Evolutionary conservation across 768 basidiomycete genomes (phyloP), one percentile per base, ranked within the genome.

Genomic region (Suillus brevipes): DNA sequence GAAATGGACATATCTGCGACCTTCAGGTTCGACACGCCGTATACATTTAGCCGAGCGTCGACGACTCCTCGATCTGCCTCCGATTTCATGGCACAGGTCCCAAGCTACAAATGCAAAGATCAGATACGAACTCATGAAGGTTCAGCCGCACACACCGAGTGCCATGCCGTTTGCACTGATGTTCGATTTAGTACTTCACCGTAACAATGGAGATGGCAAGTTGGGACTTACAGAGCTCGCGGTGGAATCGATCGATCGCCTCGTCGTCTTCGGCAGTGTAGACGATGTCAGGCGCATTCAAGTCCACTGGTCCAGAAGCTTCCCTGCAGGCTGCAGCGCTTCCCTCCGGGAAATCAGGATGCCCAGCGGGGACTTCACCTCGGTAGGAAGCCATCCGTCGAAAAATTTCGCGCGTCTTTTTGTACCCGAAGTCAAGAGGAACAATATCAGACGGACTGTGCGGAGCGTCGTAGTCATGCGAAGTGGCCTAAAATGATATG

Each of bases 71-170:
- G 83, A 47, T 80, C 63, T 20, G 84, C 79, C 23, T 82, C 80
- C 4, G 86, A 81, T 71, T 87, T 88, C 88, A 90, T 89, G 1
- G 87, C 83, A 64, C 87, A 89, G 0, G 88, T 89, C 45, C 88
- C 88, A 16, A 87, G 78, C 87, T 88, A 63, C 1, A 49, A 2
- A 53, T 31, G 43, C 1, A 55, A 38, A 14, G 23, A 13, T 13
- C 64, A 23, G 47, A 16, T 58, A 7, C 3, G 3, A 28, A 38
- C 9, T 53, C 3, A 59, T 37, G 13, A 0, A 53, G 57, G 20
- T 38, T 10, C 0, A 14, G 8, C 18, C 40, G 25, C 36, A 60
- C 64, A 58, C 65, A 78, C 78, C 62, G 77, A 76, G 61, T 78
- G 78, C 67, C 75, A 75, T 1, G 75, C 68, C 18, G 74, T 79